Evolutionary conservation across 2,329 filamentous ascomycete species (phyloP).

Genomic region (Davidsoniella eucalypti): DNA sequence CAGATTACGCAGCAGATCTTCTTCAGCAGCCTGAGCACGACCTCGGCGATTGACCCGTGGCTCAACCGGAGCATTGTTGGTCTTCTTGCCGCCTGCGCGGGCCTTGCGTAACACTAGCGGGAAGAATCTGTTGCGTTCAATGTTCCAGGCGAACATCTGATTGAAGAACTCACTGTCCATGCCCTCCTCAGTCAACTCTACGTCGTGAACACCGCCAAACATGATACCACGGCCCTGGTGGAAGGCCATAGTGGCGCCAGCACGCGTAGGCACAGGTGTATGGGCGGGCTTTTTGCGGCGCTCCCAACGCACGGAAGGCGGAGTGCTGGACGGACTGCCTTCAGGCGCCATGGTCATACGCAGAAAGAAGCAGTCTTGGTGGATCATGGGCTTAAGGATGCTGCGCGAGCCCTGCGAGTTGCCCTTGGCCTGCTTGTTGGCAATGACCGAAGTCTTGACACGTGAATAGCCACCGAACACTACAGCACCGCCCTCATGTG

Average conservation of each 20-base stretch:
- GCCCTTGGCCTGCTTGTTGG: conserved; percentile 48
- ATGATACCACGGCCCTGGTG: conserved; percentile 86
- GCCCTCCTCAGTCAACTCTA: conserved; percentile 79
- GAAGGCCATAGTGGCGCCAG: conserved; percentile 82
- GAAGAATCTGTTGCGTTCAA: conserved; percentile 91
- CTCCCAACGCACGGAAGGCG: conserved; percentile 76
- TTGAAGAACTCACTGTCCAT: conserved; percentile 98
- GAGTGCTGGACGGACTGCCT: conserved; percentile 47
- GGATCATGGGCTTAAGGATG: conserved; percentile 69
- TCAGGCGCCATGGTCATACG: conserved; percentile 56
- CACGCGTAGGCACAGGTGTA: conserved; percentile 63
- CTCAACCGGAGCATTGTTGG: conserved; percentile 22
- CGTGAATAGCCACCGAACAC: conserved; percentile 89
- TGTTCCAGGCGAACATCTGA: conserved; percentile 77
- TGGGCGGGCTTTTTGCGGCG: conserved; percentile 85
- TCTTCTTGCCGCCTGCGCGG: conserved; percentile 44
- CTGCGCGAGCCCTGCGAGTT: conserved; percentile 47
- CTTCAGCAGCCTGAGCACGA: conserved; percentile 79
- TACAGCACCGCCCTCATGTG: conserved; percentile 77
- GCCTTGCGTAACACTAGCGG: conserved; percentile 61
- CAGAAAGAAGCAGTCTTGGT: conserved; percentile 90
- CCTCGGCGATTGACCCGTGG: conserved; percentile 44
- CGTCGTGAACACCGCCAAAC: conserved; percentile 89
- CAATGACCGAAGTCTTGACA: conserved; percentile 52
- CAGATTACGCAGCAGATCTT: conserved; percentile 74